Evolutionary conservation across 129 eudicot species (phyloP), one percentile per base, ranked within the genome.

Genomic region (Helianthus tuberosus): DNA sequence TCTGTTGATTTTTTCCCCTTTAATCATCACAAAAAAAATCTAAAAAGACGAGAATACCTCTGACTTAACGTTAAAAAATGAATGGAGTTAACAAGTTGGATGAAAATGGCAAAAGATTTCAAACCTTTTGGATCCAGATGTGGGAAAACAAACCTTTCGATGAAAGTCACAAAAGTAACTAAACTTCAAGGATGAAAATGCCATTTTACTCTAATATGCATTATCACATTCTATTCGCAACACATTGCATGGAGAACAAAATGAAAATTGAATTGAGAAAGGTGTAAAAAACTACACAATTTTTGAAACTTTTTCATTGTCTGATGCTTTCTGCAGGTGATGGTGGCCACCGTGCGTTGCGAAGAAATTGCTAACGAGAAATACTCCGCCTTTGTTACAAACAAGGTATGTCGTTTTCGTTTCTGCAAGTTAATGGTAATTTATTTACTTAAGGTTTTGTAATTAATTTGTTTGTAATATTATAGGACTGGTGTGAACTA

Each of bases 331-430:
- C 44, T 50, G 50, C 13, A 87, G 89, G 84, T 89, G 61, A 86
- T 89, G 96, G 96, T 89, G 74, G 91, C 96, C 13, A 86, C 91
- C 50, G 87, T 89, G 7, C 89, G 96, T 5, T 89, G 96, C 66
- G 96, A 89, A 76, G 91, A 89, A 72, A 89, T 89, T 68, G 91
- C 89, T 48, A 84, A 79, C 41, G 91, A 89, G 80, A 86, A 78
- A 75, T 81, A 67, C 65, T 44, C 29, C 12, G 63, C 16, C 25
- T 86, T 89, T 67, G 72, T 55, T 47, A 32, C 73, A 5, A 77
- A 89, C 61, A 49, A 84, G 89, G 96, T 89, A 55, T 35, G 14
- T 69, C 12, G 9, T 71, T 62, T 39, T 69, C 48, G 32, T 69
- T 41, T 64, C 41, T 32, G 36, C 6, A 20, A 57, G 62, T 55